These are phyloP conservation scores for Ophiostoma perfectum DNA, from an alignment of 2,329 filamentous ascomycete genomes.

Conservation along the genomic window DNA sequence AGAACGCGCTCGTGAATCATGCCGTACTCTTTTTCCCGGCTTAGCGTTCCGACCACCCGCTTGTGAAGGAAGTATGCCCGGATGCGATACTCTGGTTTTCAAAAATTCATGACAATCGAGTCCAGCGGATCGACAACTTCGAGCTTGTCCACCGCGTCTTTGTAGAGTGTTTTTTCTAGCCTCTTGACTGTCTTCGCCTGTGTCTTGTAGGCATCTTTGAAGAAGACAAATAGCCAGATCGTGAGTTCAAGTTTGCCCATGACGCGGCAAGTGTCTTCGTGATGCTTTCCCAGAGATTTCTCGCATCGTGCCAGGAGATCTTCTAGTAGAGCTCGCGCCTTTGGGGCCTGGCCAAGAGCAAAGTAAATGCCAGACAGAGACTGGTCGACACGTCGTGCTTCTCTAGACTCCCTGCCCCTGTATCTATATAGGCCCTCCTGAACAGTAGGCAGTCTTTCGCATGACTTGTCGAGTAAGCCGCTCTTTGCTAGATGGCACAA, in stretches of 20 bases:
- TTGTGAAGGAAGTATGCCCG: constrained; percentile 8
- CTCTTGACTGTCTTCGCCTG: background rate
- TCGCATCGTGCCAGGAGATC: background rate
- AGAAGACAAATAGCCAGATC: constrained; percentile 3
- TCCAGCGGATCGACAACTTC: constrained; percentile 1
- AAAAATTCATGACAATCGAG: constrained; percentile 11
- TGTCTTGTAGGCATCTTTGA: background rate
- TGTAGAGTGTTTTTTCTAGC: constrained; percentile 3
- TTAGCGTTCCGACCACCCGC: constrained; percentile 10
- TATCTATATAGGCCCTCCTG: background rate
- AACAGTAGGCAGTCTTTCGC: background rate
- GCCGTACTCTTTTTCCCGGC: background rate
- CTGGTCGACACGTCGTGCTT: constrained; percentile 6
- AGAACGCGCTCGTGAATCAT: constrained; percentile 1
- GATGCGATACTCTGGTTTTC: background rate
- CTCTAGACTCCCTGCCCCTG: background rate
- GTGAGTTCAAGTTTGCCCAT: constrained; percentile 7
- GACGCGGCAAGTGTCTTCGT: constrained; percentile 10
- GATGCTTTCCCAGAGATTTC: background rate
- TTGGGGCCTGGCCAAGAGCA: background rate
- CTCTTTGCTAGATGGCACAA: constrained; percentile 12
- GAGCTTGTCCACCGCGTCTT: constrained; percentile 10
- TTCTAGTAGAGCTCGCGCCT: background rate
- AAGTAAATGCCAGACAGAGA: constrained; percentile 15
- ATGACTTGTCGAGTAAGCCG: constrained; percentile 2